A percentile compares a stretch with the other conserved stretches of the same genome.
Evolutionary conservation across 108 stramenopile species (phyloP).

Genomic region (Licmophora abbreviata): DNA sequence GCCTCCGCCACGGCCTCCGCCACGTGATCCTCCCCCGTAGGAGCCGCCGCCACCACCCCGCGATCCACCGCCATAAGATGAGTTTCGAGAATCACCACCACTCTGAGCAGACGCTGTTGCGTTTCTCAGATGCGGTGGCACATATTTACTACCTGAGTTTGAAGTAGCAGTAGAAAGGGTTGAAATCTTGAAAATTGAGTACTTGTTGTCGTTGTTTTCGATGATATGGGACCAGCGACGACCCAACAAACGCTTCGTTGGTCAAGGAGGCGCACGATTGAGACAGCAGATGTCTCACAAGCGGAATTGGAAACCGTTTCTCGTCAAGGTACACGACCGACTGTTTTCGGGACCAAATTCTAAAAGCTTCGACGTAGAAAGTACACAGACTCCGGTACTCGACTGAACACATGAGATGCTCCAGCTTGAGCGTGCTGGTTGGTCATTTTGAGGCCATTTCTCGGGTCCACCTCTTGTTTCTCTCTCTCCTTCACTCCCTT

Average conservation of each 20-base stretch:
- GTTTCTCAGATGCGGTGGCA: conserved; percentile 95
- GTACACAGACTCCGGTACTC: no score
- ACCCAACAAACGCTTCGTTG: neutral
- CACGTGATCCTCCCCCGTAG: conserved; percentile 17
- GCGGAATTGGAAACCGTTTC: neutral
- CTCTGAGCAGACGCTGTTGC: no score
- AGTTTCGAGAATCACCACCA: conserved; percentile 34
- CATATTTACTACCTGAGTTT: conserved; percentile 74
- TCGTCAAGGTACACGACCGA: neutral
- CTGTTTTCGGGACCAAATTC: no score
- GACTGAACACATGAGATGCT: neutral
- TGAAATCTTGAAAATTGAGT: neutral
- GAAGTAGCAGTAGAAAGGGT: neutral
- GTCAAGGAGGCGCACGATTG: conserved; percentile 3
- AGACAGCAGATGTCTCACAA: neutral
- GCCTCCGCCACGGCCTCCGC: conserved; percentile 17
- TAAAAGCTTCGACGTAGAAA: neutral
- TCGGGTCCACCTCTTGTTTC: no score
- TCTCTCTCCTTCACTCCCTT: no score
- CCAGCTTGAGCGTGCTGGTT: no score
- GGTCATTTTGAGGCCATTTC: no score
- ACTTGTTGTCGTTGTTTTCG: neutral
- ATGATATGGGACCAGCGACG: neutral
- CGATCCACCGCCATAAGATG: conserved; percentile 25
- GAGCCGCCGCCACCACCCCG: conserved; percentile 24